Evolutionary conservation across 768 basidiomycete genomes (phyloP), one percentile per base, ranked within the genome.

Genomic region (Lactarius quietus): DNA sequence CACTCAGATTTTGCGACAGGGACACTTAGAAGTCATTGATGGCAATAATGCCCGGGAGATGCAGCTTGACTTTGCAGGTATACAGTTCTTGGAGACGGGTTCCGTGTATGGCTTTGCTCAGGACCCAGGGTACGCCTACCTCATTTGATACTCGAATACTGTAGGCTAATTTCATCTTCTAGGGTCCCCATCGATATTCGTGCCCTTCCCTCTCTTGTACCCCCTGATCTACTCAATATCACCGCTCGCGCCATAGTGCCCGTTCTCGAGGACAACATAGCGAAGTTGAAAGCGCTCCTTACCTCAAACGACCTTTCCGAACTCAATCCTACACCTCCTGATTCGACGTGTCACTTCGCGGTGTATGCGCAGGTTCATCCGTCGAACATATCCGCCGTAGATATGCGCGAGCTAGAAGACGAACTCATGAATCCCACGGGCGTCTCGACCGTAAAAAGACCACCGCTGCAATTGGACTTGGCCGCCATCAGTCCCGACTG

Each of bases 401-500:
- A 83, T 39, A 87, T 93, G 84, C 76, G 79, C 35, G 89, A 90
- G 55, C 75, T 91, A 1, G 92, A 93, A 73, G 81, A 83, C 33
- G 92, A 93, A 72, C 79, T 88, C 14, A 85, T 88, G 65, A 82
- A 81, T 26, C 92, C 92, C 9, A 90, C 89, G 0, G 92, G 92
- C 2, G 80, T 85, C 64, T 79, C 82, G 72, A 90, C 88, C 0
- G 78, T 83, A 9, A 72, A 74, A 3, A 74, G 83, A 0, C 89
- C 89, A 3, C 83, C 81, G 38, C 73, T 91, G 60, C 78, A 78
- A 3, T 71, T 92, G 52, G 83, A 82, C 58, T 89, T 85, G 10
- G 77, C 95, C 8, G 73, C 93, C 1, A 71, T 95, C 55, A 95
- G 93, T 73, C 84, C 83, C 70, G 84, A 90, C 65, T 96, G 94